Percentiles rank a stretch among this genome's conserved stretches.
phyloP scores from a whole-genome alignment of 257 asterid species.

The Solanum tarijense region DNA sequence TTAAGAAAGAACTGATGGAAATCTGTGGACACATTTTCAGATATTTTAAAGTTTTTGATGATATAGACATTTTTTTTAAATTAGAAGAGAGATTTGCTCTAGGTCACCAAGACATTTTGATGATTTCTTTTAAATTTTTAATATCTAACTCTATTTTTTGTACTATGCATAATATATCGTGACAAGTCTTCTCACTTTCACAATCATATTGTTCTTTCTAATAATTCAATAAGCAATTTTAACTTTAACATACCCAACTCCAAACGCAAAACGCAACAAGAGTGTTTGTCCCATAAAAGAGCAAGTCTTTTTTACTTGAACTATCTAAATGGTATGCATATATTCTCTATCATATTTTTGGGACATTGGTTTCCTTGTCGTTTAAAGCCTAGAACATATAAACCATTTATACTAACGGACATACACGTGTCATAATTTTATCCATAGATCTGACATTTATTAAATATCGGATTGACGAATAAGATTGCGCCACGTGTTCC shows the following conservation, averaged over 20 bases:
- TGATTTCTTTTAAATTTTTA: neutral
- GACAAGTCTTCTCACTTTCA: neutral
- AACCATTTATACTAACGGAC: too few relatives aligned
- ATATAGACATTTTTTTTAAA: neutral
- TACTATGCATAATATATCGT: neutral
- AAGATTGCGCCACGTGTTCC: too few relatives aligned
- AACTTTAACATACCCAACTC: neutral
- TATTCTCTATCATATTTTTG: too few relatives aligned
- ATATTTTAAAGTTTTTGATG: neutral
- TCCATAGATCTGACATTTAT: rapidly evolving
- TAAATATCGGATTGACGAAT: too few relatives aligned
- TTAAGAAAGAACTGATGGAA: neutral
- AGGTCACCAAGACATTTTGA: neutral
- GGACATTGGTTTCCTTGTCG: too few relatives aligned
- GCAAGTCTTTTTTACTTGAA: too few relatives aligned
- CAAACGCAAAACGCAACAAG: neutral
- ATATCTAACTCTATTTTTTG: neutral
- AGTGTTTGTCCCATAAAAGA: neutral
- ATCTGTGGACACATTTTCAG: neutral
- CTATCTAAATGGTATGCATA: too few relatives aligned
- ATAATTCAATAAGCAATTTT: neutral
- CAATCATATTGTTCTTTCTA: neutral
- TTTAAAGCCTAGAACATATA: too few relatives aligned
- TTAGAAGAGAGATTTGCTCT: neutral
- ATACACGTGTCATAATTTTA: too few relatives aligned